Evolutionary conservation across 1,139 yeast species (phyloP), one percentile per base, ranked within the genome.

Genomic region (Kurtzmaniella natalensis): DNA sequence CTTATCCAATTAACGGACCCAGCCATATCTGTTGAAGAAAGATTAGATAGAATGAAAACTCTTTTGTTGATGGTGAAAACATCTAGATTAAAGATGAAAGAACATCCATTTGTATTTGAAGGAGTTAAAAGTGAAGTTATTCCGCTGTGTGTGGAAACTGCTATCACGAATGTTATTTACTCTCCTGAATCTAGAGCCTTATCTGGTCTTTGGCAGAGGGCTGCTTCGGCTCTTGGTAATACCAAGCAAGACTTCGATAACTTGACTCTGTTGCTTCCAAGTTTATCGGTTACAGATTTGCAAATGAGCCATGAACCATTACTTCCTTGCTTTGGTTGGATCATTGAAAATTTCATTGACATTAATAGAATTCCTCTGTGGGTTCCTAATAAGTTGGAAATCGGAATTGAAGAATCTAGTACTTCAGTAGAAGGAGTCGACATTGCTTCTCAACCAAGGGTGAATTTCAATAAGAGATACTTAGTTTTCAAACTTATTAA

Each of bases 121-220:
- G 66, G 70, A 5, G 59, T 55, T 11, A 48, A 50, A 17, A 46
- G 43, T 16, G 50, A 45, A 9, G 48, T 48, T 1, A 78, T 89
- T 18, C 96, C 97, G 1, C 82, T 95, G 2, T 82, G 89, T 51
- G 69, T 92, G 37, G 97, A 89, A 52, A 71, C 89, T 5, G 89
- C 95, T 5, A 67, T 89, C 25, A 66, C 77, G 0, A 78, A 84
- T 44, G 89, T 89, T 0, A 72, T 89, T 17, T 65, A 86, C 31
- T 70, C 89, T 1, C 95, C 96, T 0, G 94, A 85, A 48, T 78
- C 92, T 30, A 68, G 98, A 42, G 57, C 67, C 19, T 87, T 76
- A 52, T 68, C 81, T 3, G 66, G 67, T 37, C 64, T 79, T 10
- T 86, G 95, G 95, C 55, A 74, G 1, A 63, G 61, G 35, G 71